Base-by-base conservation (phyloP, 148 eudicot species). In the Vaccinium corymbosum region DNA sequence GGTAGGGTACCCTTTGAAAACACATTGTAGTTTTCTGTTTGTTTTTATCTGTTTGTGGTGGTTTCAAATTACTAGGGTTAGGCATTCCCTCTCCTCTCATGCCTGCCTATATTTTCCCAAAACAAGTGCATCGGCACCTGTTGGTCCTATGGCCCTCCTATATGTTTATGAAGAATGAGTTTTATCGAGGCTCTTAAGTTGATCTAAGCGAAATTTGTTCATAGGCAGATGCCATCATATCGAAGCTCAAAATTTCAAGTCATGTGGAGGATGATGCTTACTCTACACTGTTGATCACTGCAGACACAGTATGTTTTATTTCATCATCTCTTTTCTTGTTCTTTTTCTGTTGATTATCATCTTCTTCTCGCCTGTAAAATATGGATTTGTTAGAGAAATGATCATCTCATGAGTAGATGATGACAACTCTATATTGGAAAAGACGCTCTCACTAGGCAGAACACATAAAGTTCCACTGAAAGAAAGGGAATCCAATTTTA, bases 191-290 rank as follows among this genome's bases (percentile, higher is more conserved):
- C 17, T 71, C 81, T 56, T 76, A 51, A 29, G 42, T 68, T 42
- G 32, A 71, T 49, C 38, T 80, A 81, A 71, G 14, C 38, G 15
- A 13, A 46, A 53, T 27, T 81, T 61, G 22, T 83, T 78, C 71
- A 83, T 49, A 91, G 93, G 90, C 93, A 50, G 90, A 91, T 83
- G 90, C 93, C 66, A 91, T 91, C 82, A 64, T 89, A 62, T 80
- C 88, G 42, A 84, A 72, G 84, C 83, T 91, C 80, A 70, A 85
- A 29, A 86, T 56, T 51, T 73, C 53, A 10, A 78, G 50, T 82
- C 72, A 80, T 52, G 75, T 84, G 76, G 81, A 82, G 85, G 88
- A 86, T 71, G 81, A 83, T 49, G 83, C 78, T 25, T 79, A 51
- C 22, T 81, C 92, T 38, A 87, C 88, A 1, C 83, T 91, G 62